These are phyloP conservation scores for Suhomyces taliae DNA, from an alignment of 1,139 yeast genomes.

Conservation along the genomic window DNA sequence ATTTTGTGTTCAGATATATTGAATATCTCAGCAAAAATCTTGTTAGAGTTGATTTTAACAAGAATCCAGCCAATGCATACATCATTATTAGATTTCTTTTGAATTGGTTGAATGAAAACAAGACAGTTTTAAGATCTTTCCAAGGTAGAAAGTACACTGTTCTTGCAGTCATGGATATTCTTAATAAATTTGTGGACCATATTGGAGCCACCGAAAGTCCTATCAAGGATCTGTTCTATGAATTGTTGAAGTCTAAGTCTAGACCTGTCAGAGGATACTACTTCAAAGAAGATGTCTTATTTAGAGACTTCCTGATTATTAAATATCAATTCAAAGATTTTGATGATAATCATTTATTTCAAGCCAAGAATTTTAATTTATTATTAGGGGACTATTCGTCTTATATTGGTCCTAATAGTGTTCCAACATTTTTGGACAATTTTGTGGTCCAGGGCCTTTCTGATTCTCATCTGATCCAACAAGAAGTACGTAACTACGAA, in stretches of 20 bases:
- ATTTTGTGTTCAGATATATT: constrained; percentile 31
- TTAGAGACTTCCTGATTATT: constrained; percentile 59
- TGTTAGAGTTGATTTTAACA: constrained; percentile 21
- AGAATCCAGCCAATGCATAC: constrained; percentile 15
- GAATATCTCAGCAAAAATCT: constrained; percentile 31
- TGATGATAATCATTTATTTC: constrained; percentile 48
- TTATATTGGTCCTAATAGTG: constrained; percentile 13
- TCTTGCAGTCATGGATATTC: constrained; percentile 31
- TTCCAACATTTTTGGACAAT: constrained; percentile 33
- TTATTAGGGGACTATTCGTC: constrained; percentile 34
- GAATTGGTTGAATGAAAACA: constrained; percentile 55
- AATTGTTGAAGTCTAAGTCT: constrained; percentile 13
- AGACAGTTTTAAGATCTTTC: constrained; percentile 38
- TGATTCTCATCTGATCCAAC: constrained; percentile 5
- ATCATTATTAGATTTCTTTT: constrained; percentile 47
- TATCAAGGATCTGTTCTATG: constrained; percentile 5
- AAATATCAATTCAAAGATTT: constrained; percentile 59
- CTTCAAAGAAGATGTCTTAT: constrained; percentile 62
- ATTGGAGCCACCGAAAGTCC: constrained; percentile 8
- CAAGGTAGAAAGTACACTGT: constrained; percentile 30
- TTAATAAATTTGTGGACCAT: constrained; percentile 25
- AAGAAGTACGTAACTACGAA: constrained; percentile 23
- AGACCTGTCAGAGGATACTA: constrained; percentile 50
- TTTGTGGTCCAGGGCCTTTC: constrained; percentile 4
- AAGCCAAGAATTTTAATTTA: constrained; percentile 29